Evolutionary conservation across 345 rosid genomes (phyloP).

Genomic region (Mercurialis annua): DNA sequence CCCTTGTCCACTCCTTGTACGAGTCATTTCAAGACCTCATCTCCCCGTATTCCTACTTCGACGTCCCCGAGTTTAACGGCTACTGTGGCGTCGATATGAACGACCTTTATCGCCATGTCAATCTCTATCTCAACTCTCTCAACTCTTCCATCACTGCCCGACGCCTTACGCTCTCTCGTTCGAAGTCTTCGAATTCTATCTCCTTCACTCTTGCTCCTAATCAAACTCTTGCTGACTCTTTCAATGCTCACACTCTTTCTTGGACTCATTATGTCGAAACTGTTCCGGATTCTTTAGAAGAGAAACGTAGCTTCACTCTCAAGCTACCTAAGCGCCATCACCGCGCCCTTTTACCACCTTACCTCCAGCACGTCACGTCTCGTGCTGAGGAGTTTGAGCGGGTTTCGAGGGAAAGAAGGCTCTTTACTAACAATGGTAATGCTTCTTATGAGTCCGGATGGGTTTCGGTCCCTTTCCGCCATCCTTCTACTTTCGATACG

Average conservation of each 20-base stretch:
- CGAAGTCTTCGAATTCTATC: conserved; percentile 38
- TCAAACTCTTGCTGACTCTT: conserved; percentile 37
- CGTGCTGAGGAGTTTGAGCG: conserved; percentile 45
- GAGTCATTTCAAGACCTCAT: conserved; percentile 40
- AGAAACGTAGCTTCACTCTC: conserved; percentile 45
- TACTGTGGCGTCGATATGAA: conserved; percentile 50
- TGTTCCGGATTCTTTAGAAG: conserved; percentile 44
- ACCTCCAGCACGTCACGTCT: conserved; percentile 34
- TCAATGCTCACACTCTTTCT: conserved; percentile 29
- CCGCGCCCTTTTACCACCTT: conserved; percentile 26
- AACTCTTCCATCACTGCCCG: conserved; percentile 26
- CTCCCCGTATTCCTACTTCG: conserved; percentile 41
- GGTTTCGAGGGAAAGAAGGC: conserved; percentile 39
- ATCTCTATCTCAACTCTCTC: conserved; percentile 42
- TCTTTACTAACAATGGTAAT: conserved; percentile 44
- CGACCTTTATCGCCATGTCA: conserved; percentile 49
- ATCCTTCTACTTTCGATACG: conserved; percentile 22
- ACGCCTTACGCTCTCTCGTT: conserved; percentile 43
- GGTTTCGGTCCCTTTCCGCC: conserved; percentile 19
- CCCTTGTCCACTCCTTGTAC: conserved; percentile 35
- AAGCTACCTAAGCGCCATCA: conserved; percentile 39
- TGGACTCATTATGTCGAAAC: conserved; percentile 53
- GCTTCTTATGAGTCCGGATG: conserved; percentile 38
- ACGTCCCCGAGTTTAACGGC: conserved; percentile 50
- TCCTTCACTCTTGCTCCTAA: conserved; percentile 46